Evolutionary conservation across 768 basidiomycete genomes (phyloP).

Genomic region (Boletus rufocinnamomeus): DNA sequence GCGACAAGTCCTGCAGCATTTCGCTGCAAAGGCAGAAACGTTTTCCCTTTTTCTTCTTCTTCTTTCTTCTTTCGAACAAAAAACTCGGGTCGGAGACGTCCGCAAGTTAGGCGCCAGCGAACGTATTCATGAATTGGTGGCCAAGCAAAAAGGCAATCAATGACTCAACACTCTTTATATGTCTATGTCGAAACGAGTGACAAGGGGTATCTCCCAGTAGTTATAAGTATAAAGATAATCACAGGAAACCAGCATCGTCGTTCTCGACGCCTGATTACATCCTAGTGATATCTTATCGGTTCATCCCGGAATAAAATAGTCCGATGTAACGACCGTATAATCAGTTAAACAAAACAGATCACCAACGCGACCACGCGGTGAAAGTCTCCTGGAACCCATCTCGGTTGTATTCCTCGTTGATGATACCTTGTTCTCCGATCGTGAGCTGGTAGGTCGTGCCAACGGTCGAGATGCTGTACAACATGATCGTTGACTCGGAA

Average conservation of each 20-base stretch:
- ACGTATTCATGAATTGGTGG: constrained; percentile 4
- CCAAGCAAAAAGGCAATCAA: neutral
- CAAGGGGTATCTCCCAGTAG: neutral
- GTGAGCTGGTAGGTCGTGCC: constrained; percentile 45
- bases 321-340: neutral
- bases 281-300: neutral
- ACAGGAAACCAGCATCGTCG: neutral
- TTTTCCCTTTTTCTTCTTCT: constrained; percentile 3
- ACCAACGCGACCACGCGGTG: constrained; percentile 38
- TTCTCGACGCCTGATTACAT: neutral
- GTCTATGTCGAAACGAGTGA: neutral
- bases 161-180: neutral
- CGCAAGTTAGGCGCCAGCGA: constrained; percentile 8
- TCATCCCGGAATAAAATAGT: neutral
- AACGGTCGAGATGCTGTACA: constrained; percentile 52
- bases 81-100: constrained; percentile 17
- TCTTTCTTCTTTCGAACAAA: constrained; percentile 1
- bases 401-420: constrained; percentile 38
- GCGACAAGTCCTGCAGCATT: constrained; percentile 90
- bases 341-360: constrained; percentile 2
- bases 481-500: constrained; percentile 39
- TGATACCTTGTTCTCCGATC: constrained; percentile 37
- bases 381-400: constrained; percentile 49
- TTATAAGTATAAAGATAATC: neutral
- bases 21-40: constrained; percentile 46